Evolutionary conservation across 1,284 basidiomycete species (phyloP).

Genomic region (Ceratobasidium sp.): DNA sequence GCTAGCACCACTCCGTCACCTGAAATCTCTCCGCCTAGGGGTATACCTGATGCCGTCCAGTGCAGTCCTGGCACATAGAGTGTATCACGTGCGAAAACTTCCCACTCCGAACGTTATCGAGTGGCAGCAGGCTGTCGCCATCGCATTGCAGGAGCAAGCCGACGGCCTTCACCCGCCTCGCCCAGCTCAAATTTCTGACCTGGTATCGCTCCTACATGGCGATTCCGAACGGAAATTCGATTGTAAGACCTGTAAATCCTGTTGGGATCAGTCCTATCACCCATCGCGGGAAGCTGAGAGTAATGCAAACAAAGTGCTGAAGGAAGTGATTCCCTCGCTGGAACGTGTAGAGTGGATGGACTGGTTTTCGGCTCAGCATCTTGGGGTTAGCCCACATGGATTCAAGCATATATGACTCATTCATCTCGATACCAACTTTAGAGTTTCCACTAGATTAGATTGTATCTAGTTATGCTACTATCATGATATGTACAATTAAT

Average conservation of each 20-base stretch:
- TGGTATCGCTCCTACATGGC: constrained; percentile 20
- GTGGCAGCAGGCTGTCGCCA: constrained; percentile 18
- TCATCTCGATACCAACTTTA: no score
- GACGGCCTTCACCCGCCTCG: neutral
- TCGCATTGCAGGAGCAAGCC: neutral
- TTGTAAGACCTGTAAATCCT: neutral
- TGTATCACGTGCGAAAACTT: constrained; percentile 14
- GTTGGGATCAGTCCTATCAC: constrained; percentile 13
- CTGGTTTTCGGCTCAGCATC: constrained; percentile 27
- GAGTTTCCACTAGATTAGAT: no score
- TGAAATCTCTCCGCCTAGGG: constrained; percentile 7
- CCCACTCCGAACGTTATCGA: constrained; percentile 4
- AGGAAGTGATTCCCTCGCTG: neutral
- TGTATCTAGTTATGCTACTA: no score
- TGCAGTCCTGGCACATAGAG: constrained; percentile 16
- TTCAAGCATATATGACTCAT: no score
- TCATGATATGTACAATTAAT: no score
- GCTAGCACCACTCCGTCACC: constrained; percentile 1
- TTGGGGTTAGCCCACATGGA: constrained; percentile 6
- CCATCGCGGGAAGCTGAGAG: neutral
- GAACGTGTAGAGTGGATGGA: constrained; percentile 29
- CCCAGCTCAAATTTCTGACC: constrained; percentile 1
- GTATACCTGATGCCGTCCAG: constrained; percentile 24
- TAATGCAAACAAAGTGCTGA: constrained; percentile 19
- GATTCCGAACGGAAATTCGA: neutral